These are phyloP conservation scores for Adansonia grandidieri DNA, from an alignment of 441 rosid species.

Conservation along the genomic window DNA sequence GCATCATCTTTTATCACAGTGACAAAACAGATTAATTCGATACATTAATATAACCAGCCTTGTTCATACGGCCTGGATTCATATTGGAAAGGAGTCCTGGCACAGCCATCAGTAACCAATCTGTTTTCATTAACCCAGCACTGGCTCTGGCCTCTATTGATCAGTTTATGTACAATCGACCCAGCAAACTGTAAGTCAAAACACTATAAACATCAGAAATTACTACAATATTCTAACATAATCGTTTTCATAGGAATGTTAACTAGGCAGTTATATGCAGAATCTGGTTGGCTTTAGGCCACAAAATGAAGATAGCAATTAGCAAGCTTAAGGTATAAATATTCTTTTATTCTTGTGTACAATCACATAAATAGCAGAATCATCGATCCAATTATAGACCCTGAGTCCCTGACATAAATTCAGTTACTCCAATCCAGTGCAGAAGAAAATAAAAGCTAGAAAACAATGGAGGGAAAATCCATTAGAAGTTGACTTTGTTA, in stretches of 20 bases:
- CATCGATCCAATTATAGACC: not conserved
- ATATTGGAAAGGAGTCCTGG: slow-evolving; percentile 19
- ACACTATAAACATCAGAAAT: slow-evolving; percentile 9
- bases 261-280: not conserved
- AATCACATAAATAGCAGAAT: slow-evolving; percentile 11
- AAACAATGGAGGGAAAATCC: not conserved
- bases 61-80: slow-evolving; percentile 15
- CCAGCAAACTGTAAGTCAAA: slow-evolving; percentile 47
- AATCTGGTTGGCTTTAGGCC: not conserved
- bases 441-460: not conserved
- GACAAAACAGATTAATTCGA: not conserved
- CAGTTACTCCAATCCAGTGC: not conserved
- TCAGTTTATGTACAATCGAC: slow-evolving; percentile 49
- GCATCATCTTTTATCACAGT: too few relatives aligned
- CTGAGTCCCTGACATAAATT: not conserved
- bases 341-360: not conserved
- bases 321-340: not conserved
- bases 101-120: slow-evolving; percentile 20
- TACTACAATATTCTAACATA: not conserved
- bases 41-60: not conserved
- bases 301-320: not conserved
- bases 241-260: not conserved
- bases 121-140: slow-evolving; percentile 21
- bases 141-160: not conserved
- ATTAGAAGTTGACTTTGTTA: not conserved